Evolutionary conservation across 1,284 basidiomycete species (phyloP).

Genomic region (Laetiporus sulphureus): DNA sequence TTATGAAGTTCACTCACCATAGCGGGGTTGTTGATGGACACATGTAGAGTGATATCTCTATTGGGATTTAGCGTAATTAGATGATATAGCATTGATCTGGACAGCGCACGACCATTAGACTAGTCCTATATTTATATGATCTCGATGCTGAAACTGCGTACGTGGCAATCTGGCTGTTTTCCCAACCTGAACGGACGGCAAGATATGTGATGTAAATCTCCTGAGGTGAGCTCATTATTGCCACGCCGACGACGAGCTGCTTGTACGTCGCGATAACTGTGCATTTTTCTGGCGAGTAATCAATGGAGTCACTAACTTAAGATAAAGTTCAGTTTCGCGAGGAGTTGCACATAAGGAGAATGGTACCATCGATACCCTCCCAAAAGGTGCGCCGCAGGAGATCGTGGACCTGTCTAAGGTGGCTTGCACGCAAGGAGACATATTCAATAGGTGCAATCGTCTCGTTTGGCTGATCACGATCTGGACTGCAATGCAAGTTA

Average conservation of each 20-base stretch:
- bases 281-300: conserved; percentile 59
- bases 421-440: conserved; percentile 46
- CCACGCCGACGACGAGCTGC: conserved; percentile 65
- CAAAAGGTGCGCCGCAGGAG: conserved; percentile 61
- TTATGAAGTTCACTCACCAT: conserved; percentile 37
- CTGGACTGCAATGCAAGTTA: conserved; percentile 42
- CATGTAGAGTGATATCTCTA: conserved; percentile 72
- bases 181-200: conserved; percentile 70
- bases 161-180: conserved; percentile 70
- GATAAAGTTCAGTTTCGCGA: conserved; percentile 2
- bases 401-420: conserved; percentile 65
- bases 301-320: conserved; percentile 60
- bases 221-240: conserved; percentile 68
- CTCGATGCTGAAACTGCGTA: conserved; percentile 24
- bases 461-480: conserved; percentile 37
- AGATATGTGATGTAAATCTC: conserved; percentile 78
- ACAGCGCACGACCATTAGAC: conserved; percentile 5
- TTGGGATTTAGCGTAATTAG: conserved; percentile 62
- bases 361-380: conserved; percentile 62
- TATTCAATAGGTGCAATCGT: conserved; percentile 52
- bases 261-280: conserved; percentile 69
- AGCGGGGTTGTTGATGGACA: conserved; percentile 72
- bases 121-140: conserved; percentile 1
- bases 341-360: not conserved
- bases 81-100: conserved; percentile 69